Percentiles rank a stretch among this genome's conserved stretches.
Conservation (phyloP, 2,329 filamentous ascomycete genomes). For the Paradendryphiella salina region DNA sequence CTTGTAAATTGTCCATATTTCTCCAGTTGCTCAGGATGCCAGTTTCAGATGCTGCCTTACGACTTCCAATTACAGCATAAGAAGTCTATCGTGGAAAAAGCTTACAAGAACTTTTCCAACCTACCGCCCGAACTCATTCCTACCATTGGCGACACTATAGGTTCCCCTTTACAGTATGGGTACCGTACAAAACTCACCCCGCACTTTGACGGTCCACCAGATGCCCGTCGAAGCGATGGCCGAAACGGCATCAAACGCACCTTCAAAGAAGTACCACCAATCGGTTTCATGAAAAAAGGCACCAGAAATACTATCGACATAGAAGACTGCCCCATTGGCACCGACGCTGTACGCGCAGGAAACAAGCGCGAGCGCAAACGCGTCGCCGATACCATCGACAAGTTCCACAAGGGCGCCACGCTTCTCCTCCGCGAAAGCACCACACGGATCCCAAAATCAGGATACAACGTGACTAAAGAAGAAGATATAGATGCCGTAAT, state of each 20-base stretch:
- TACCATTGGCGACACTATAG: conserved; percentile 78
- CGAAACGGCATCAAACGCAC: conserved; percentile 57
- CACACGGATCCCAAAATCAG: conserved; percentile 60
- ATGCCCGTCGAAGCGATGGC: conserved; percentile 52
- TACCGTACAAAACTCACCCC: conserved; percentile 97
- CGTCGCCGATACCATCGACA: conserved; percentile 69
- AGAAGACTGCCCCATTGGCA: conserved; percentile 95
- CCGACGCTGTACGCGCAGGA: conserved; percentile 77
- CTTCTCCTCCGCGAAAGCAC: conserved; percentile 88
- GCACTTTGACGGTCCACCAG: conserved; percentile 82
- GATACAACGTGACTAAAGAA: conserved; percentile 27
- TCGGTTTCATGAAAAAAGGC: conserved; percentile 92
- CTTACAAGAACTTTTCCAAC: conserved; percentile 87
- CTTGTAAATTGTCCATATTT: conserved; percentile 87
- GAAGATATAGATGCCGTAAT: conserved; percentile 50
- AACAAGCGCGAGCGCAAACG: conserved; percentile 77
- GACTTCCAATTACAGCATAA: conserved; percentile 83
- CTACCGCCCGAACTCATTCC: conserved; percentile 76
- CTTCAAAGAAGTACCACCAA: conserved; percentile 70
- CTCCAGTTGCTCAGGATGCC: conserved; percentile 80
- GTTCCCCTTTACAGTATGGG: conserved; percentile 85
- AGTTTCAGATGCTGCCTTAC: conserved; percentile 97
- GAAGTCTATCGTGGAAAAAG: conserved; percentile 82
- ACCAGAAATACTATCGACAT: conserved; percentile 82
- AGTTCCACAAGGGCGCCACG: conserved; percentile 81